Evolutionary conservation across 352 stramenopile species (phyloP), one percentile per base, ranked within the genome.

Genomic region (Phytophthora melonis): DNA sequence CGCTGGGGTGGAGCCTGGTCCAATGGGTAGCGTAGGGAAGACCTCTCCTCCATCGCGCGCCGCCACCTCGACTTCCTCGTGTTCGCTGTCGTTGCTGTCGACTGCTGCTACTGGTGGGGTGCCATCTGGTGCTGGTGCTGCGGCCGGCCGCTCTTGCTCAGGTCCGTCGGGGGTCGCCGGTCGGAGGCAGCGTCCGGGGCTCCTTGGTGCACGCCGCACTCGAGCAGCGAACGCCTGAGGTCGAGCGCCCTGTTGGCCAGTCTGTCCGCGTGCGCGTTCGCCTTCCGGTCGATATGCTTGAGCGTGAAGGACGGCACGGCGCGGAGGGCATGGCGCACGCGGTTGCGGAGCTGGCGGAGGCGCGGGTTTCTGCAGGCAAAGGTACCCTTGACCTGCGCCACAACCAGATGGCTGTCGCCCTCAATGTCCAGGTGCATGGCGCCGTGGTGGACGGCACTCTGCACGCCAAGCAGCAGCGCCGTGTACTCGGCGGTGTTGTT

Each of bases 271-370:
- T 50, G 55, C 10, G 9, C 55, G 55, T 61, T 61, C 13, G n/a
- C 30, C 23, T 61, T 32, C 5, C 55, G 11, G 55, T 61, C 55
- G 34, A 61, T 61, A 32, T 61, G 55, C 18, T 50, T 30, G 55
- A 61, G 55, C 32, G 55, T 50, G 55, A 50, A 61, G 32, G 30
- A 32, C 1, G 30, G 30, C 55, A 61, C 55, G 4, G 30, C 3
- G 9, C 30, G 30, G 3, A 61, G 55, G 32, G 45, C 30, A 3
- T n/a, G 4, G 30, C 36, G 45, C 3, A 49, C 55, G 6, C 25
- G 55, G 30, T 61, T 61, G 55, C 55, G 55, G 3, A 56, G 53
- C 18, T 18, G 4, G 2, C 14, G 41, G 41, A 49, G 41, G 13
- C 41, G 41, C 41, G 7, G 11, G 41, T n/a, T 49, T 4, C 16